These are phyloP conservation scores for Zarea fungicola DNA, from an alignment of 2,329 filamentous ascomycete genomes.

Conservation along the genomic window DNA sequence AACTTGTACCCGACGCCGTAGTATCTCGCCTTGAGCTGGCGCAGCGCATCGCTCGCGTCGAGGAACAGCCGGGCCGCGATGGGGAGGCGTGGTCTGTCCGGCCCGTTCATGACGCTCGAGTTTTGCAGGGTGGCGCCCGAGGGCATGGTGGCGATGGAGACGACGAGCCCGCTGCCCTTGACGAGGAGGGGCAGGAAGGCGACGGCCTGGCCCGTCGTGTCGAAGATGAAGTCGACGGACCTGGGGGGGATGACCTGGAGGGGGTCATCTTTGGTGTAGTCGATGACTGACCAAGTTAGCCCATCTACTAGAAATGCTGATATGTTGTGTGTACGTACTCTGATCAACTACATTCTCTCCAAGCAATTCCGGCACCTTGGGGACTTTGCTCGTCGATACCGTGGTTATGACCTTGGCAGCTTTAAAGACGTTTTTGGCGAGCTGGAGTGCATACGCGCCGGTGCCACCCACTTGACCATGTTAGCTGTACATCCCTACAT, in stretches of 20 bases:
- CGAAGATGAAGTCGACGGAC: conserved; percentile 39
- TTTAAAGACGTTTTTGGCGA: conserved; percentile 39
- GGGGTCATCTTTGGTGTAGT: conserved; percentile 20
- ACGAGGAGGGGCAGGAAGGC: conserved; percentile 31
- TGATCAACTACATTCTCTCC: conserved; percentile 34
- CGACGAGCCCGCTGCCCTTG: conserved; percentile 26
- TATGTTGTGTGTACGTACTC: conserved; percentile 14
- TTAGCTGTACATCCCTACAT: conserved; percentile 1
- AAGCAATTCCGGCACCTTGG: conserved; percentile 30
- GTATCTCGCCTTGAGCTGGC: conserved; percentile 26
- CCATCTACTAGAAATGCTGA: neutral
- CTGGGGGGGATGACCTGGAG: conserved; percentile 24
- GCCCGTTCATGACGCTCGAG: conserved; percentile 22
- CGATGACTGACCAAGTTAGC: conserved; percentile 18
- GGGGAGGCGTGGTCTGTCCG: conserved; percentile 23
- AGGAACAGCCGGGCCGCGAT: conserved; percentile 20
- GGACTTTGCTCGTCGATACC: conserved; percentile 37
- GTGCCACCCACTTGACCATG: conserved; percentile 19
- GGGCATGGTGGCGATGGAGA: conserved; percentile 31
- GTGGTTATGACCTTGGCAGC: conserved; percentile 41
- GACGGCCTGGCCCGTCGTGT: conserved; percentile 33
- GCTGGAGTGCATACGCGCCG: conserved; percentile 28
- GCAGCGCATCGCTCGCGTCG: conserved; percentile 27
- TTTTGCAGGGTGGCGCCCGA: conserved; percentile 31
- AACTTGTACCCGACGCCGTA: conserved; percentile 33